Evolutionary conservation across 495 filamentous ascomycete species (phyloP).

Genomic region (Talaromyces nanjingensis): DNA sequence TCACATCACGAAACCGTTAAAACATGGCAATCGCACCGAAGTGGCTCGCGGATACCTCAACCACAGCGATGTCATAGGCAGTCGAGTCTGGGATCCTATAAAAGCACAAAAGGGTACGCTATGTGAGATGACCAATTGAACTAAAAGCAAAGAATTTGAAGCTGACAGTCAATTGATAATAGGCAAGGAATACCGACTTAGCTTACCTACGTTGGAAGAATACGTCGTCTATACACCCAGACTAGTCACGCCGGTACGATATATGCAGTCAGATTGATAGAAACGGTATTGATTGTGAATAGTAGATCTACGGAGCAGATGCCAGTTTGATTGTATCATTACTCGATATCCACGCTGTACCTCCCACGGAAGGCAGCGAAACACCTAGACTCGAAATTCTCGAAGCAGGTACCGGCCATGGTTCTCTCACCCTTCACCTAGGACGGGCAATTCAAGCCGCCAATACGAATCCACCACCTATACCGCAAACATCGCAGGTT

Average conservation of each 20-base stretch:
- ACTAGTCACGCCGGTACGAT: conserved; percentile 62
- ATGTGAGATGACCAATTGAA: neutral
- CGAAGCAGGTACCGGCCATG: conserved; percentile 77
- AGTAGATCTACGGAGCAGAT: conserved; percentile 68
- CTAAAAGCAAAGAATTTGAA: neutral
- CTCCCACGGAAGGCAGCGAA: conserved; percentile 20
- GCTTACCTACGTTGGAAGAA: conserved; percentile 61
- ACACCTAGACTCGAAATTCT: conserved; percentile 55
- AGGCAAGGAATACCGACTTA: conserved; percentile 46
- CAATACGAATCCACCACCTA: conserved; percentile 42
- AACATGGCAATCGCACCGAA: conserved; percentile 33
- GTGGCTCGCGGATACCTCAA: conserved; percentile 43
- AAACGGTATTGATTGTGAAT: conserved; percentile 3
- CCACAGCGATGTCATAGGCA: conserved; percentile 60
- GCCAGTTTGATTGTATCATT: conserved; percentile 65
- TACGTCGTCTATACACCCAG: conserved; percentile 59
- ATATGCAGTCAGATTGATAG: neutral
- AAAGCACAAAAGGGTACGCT: conserved; percentile 37
- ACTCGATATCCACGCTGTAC: conserved; percentile 60
- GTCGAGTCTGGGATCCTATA: conserved; percentile 46
- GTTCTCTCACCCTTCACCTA: conserved; percentile 65
- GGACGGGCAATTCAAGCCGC: conserved; percentile 69
- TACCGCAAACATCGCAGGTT: conserved; percentile 30
- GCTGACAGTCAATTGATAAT: neutral
- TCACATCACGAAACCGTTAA: conserved; percentile 45